phyloP scores from a whole-genome alignment of 2,329 filamentous ascomycete genomes.

The Orbilia blumenaviensis region DNA sequence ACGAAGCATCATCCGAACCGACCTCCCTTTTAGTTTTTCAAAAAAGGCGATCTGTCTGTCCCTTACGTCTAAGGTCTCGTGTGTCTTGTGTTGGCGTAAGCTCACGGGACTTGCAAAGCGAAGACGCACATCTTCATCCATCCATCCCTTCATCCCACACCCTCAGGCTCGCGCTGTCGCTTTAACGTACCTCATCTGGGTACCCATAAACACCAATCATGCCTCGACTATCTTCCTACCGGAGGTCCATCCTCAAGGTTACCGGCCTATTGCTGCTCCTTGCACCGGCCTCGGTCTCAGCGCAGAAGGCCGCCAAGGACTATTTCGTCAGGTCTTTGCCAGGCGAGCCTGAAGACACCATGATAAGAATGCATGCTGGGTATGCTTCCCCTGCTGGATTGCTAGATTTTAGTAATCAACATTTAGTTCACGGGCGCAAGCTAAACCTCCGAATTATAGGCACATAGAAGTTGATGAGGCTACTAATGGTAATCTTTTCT shows the following conservation, averaged over 20 bases:
- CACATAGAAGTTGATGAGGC: conserved; percentile 89
- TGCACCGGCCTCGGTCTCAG: conserved; percentile 59
- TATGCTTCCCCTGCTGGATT: too few relatives aligned
- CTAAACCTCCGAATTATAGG: conserved; percentile 63
- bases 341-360: conserved; percentile 78
- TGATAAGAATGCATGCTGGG: conserved; percentile 98
- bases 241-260: conserved; percentile 16
- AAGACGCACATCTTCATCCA: conserved; percentile 25
- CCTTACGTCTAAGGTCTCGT: conserved; percentile 4
- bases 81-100: conserved; percentile 30
- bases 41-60: background rate
- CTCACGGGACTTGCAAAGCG: background rate
- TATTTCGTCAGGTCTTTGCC: conserved; percentile 89
- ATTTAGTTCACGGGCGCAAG: conserved; percentile 7
- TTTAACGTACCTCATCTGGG: background rate
- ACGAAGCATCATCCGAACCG: background rate
- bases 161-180: conserved; percentile 7
- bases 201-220: conserved; percentile 9
- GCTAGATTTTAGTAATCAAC: background rate
- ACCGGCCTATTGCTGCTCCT: conserved; percentile 29
- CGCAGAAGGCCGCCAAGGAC: conserved; percentile 75
- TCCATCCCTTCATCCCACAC: background rate
- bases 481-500: conserved; percentile 93
- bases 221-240: conserved; percentile 23
- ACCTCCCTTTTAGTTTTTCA: background rate